These are phyloP conservation scores for Macrolepiota fuliginosa DNA, from an alignment of 768 basidiomycete genomes.

Conservation along the genomic window DNA sequence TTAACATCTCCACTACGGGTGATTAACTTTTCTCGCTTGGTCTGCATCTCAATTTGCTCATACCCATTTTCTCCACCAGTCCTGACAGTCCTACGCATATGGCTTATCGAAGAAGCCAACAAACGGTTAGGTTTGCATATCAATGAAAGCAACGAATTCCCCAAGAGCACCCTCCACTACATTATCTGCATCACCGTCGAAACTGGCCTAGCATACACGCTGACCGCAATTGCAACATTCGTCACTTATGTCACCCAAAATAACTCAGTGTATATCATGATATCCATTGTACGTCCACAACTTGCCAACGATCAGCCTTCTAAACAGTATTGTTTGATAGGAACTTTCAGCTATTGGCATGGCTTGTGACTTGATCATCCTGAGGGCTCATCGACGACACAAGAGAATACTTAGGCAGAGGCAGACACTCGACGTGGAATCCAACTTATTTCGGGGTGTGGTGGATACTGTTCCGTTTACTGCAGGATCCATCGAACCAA, in stretches of 20 bases:
- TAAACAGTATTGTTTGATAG: background rate
- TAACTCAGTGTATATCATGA: conserved; percentile 3
- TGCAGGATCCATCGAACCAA: background rate
- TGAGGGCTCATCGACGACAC: conserved; percentile 1
- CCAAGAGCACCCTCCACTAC: background rate
- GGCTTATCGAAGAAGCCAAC: background rate
- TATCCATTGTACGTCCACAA: background rate
- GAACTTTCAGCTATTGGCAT: conserved; percentile 3
- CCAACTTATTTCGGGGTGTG: background rate
- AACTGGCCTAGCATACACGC: background rate
- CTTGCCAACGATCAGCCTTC: background rate
- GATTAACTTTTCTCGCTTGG: background rate
- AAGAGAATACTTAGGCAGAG: conserved; percentile 1
- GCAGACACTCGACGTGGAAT: background rate
- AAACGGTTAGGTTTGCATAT: conserved; percentile 1
- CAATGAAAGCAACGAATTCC: background rate
- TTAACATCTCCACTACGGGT: conserved; percentile 10
- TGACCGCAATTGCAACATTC: conserved; percentile 3
- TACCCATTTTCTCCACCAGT: background rate
- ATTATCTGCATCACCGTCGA: conserved; percentile 11
- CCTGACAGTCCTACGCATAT: conserved; percentile 6
- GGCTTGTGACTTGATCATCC: conserved; percentile 6
- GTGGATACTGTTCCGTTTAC: background rate
- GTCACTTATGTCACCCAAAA: conserved; percentile 4
- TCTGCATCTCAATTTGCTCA: background rate